Conservation (phyloP, 2,329 filamentous ascomycete genomes). For the Trichoderma sp. region DNA sequence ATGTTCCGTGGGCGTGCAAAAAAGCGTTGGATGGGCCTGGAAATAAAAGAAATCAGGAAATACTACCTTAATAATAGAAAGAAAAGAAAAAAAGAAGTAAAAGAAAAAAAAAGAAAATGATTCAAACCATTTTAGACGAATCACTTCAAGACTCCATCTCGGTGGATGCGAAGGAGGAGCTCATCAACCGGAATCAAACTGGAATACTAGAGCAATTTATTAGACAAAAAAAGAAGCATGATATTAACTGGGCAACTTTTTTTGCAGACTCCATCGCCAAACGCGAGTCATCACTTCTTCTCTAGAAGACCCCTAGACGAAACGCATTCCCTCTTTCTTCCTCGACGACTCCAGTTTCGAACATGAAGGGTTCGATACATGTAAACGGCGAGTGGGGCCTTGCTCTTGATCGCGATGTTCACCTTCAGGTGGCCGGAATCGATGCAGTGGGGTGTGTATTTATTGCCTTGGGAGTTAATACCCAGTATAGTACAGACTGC, state of each 20-base stretch:
- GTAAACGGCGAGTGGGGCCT: neutral
- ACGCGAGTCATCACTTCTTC: slow-evolving; percentile 14
- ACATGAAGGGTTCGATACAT: no score
- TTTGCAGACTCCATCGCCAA: neutral
- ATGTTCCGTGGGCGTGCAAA: neutral
- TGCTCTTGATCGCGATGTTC: neutral
- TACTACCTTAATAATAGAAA: neutral
- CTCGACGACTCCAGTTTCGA: neutral
- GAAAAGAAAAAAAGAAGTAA: neutral
- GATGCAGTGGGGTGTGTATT: neutral
- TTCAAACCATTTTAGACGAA: neutral
- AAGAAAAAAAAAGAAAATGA: neutral
- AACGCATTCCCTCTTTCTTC: neutral
- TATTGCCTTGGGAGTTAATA: no score
- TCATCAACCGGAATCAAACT: neutral
- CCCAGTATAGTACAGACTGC: no score
- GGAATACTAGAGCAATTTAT: neutral
- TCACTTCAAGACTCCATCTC: neutral
- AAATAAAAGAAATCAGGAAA: neutral
- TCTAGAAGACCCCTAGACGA: neutral
- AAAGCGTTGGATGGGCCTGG: no score
- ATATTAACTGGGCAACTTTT: neutral
- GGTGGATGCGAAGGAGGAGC: neutral
- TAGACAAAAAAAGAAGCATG: slow-evolving; percentile 5
- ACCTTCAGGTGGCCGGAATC: neutral